Evolutionary conservation across 306 rosid species (phyloP).

Genomic region (Betula pendula): DNA sequence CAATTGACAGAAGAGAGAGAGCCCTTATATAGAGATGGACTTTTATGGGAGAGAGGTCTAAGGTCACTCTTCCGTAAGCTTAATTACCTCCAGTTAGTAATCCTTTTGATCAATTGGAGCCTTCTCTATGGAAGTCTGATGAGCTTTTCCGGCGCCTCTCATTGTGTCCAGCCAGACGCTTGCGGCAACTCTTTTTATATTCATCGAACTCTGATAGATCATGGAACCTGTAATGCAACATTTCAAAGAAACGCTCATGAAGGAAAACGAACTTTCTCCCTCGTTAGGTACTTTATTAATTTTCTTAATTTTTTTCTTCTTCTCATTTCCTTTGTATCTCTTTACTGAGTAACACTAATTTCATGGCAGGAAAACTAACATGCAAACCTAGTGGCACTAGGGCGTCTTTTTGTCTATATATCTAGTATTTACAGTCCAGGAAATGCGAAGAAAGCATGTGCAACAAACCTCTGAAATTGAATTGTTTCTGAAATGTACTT

Average conservation of each 20-base stretch:
- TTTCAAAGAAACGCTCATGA: neutral
- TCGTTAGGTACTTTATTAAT: neutral
- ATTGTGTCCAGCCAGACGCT: slow-evolving; percentile 93
- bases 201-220: slow-evolving; percentile 76
- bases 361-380: neutral
- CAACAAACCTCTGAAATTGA: too few species aligned
- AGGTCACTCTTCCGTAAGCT: slow-evolving; percentile 34
- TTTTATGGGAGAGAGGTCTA: slow-evolving; percentile 7
- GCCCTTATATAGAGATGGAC: slow-evolving; percentile 32
- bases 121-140: slow-evolving; percentile 56
- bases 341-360: neutral
- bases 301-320: neutral
- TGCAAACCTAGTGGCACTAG: neutral
- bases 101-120: slow-evolving; percentile 33
- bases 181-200: slow-evolving; percentile 80
- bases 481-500: too few species aligned
- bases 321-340: neutral
- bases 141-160: slow-evolving; percentile 81
- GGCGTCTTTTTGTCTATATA: neutral
- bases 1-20: slow-evolving; percentile 83
- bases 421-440: neutral
- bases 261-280: neutral
- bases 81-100: slow-evolving; percentile 11
- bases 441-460: neutral
- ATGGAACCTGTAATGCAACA: slow-evolving; percentile 63